phyloP scores from a whole-genome alignment of 805 yeast genomes.

The Starmerella apicola region DNA sequence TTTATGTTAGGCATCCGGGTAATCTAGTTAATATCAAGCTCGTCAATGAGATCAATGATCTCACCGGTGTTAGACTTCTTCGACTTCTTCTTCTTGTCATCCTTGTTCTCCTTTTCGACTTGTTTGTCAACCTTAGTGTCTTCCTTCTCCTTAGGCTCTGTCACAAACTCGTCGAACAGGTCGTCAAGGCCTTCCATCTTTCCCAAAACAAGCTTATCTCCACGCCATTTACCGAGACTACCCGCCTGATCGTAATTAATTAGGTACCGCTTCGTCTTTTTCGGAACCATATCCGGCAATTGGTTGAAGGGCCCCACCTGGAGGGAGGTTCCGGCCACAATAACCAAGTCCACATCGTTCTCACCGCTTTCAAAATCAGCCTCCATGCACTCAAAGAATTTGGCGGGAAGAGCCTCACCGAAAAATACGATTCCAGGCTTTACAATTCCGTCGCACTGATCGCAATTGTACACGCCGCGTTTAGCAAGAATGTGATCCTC shows the following conservation, averaged over 20 bases:
- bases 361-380: slow-evolving; percentile 33
- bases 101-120: neutral
- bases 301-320: slow-evolving; percentile 86
- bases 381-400: slow-evolving; percentile 62
- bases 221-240: slow-evolving; percentile 40
- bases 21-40: too few relatives aligned
- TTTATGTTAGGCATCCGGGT: too few relatives aligned
- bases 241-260: slow-evolving; percentile 73
- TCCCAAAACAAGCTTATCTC: slow-evolving; percentile 50
- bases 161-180: neutral
- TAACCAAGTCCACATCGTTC: slow-evolving; percentile 42
- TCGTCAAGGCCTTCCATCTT: slow-evolving; percentile 43
- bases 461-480: slow-evolving; percentile 36
- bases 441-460: slow-evolving; percentile 56
- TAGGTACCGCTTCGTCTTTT: slow-evolving; percentile 43
- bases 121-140: neutral
- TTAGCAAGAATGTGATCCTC: slow-evolving; percentile 16
- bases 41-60: neutral
- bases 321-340: slow-evolving; percentile 87
- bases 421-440: slow-evolving; percentile 93
- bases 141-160: neutral
- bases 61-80: neutral
- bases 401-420: slow-evolving; percentile 71
- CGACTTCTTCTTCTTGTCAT: neutral
- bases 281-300: slow-evolving; percentile 53